Conservation (phyloP, 2,329 filamentous ascomycete species). For the Cladophialophora exuberans region DNA sequence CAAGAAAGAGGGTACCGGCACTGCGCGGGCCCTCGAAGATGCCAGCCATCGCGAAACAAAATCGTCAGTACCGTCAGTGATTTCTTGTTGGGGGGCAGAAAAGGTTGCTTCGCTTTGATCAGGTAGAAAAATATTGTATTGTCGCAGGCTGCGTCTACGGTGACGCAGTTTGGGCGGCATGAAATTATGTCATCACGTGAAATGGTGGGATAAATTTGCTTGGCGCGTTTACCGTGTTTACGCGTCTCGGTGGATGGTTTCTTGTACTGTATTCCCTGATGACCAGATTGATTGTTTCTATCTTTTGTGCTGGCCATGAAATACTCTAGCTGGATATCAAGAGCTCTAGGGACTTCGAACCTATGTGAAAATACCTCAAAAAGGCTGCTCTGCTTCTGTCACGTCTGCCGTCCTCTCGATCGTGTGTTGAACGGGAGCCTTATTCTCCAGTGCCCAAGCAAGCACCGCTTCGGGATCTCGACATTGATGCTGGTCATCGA, state of each 20-base stretch:
- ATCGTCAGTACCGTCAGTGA: background rate
- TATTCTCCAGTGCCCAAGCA: background rate
- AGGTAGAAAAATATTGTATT: slow-evolving; percentile 3
- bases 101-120: background rate
- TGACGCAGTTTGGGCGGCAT: no score
- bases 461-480: slow-evolving; percentile 2
- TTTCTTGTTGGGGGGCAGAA: background rate
- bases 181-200: no score
- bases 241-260: no score
- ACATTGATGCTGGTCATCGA: slow-evolving; percentile 1
- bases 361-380: background rate
- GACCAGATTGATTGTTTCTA: no score
- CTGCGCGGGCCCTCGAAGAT: slow-evolving; percentile 96
- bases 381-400: slow-evolving; percentile 7
- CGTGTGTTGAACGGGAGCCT: background rate
- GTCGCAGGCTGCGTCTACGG: background rate
- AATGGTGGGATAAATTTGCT: no score
- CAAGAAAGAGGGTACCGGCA: slow-evolving; percentile 90
- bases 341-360: background rate
- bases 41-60: slow-evolving; percentile 74
- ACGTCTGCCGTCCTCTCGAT: background rate
- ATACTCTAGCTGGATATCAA: no score
- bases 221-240: no score
- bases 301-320: no score
- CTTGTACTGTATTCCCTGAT: no score